These are phyloP conservation scores for Lactifluus subvellereus DNA, from an alignment of 768 basidiomycete genomes.

Conservation along the genomic window DNA sequence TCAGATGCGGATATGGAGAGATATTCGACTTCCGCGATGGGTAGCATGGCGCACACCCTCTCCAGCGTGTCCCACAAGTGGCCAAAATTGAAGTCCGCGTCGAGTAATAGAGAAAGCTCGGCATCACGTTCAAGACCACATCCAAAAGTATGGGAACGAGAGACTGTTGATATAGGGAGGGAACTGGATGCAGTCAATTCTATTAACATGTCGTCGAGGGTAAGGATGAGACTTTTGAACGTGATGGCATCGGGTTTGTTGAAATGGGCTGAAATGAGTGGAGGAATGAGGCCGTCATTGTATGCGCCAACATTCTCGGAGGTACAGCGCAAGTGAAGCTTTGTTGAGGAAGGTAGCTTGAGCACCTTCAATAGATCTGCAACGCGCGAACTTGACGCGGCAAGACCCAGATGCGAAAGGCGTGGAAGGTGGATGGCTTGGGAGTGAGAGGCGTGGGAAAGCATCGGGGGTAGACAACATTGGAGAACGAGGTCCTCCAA, in stretches of 20 bases:
- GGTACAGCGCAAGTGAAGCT: not conserved
- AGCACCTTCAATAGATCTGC: not conserved
- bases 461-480: not conserved
- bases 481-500: conserved; percentile 5
- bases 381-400: not conserved
- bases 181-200: not conserved
- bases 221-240: not conserved
- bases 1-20: conserved; percentile 1
- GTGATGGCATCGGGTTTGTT: not conserved
- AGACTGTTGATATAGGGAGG: not conserved
- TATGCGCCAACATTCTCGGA: not conserved
- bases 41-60: not conserved
- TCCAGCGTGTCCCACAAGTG: not conserved
- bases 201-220: not conserved
- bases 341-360: not conserved
- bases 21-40: not conserved
- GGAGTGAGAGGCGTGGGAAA: not conserved
- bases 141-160: not conserved
- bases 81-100: not conserved
- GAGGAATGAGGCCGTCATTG: not conserved
- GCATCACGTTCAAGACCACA: not conserved
- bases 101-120: not conserved
- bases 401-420: not conserved
- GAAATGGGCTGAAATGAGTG: not conserved
- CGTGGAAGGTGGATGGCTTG: not conserved